These are phyloP conservation scores for Aurifilum marmelostoma DNA, from an alignment of 2,329 filamentous ascomycete genomes.

Conservation along the genomic window DNA sequence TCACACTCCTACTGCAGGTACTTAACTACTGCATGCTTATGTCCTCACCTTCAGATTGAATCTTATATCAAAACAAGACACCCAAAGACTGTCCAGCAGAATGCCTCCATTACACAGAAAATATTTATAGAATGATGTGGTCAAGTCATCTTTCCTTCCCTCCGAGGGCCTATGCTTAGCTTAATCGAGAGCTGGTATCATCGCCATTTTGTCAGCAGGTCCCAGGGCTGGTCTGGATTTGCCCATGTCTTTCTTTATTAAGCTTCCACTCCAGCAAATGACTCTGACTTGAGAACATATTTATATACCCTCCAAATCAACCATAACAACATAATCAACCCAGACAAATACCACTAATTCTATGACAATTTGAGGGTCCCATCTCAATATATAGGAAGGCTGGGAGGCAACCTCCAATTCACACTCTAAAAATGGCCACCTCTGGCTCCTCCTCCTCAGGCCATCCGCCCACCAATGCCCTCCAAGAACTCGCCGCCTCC, in stretches of 20 bases:
- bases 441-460: not conserved
- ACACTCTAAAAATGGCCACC: not conserved
- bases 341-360: not conserved
- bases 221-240: not conserved
- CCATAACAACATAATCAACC: not conserved
- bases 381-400: too few species aligned
- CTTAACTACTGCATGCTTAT: not conserved
- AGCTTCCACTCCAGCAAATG: not conserved
- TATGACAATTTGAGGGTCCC: too few species aligned
- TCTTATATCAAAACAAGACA: too few species aligned
- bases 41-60: not conserved
- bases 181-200: not conserved
- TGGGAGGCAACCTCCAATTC: too few species aligned
- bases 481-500: slow-evolving; percentile 21
- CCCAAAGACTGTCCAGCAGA: not conserved
- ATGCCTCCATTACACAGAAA: not conserved
- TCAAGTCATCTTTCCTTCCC: not conserved
- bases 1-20: not conserved
- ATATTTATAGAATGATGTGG: not conserved
- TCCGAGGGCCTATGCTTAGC: not conserved
- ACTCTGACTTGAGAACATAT: not conserved
- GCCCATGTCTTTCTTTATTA: not conserved
- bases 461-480: slow-evolving; percentile 6
- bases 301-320: not conserved
- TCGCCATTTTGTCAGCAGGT: not conserved